These are phyloP conservation scores for Boletus vermiculosoides DNA, from an alignment of 768 basidiomycete species.

Conservation along the genomic window DNA sequence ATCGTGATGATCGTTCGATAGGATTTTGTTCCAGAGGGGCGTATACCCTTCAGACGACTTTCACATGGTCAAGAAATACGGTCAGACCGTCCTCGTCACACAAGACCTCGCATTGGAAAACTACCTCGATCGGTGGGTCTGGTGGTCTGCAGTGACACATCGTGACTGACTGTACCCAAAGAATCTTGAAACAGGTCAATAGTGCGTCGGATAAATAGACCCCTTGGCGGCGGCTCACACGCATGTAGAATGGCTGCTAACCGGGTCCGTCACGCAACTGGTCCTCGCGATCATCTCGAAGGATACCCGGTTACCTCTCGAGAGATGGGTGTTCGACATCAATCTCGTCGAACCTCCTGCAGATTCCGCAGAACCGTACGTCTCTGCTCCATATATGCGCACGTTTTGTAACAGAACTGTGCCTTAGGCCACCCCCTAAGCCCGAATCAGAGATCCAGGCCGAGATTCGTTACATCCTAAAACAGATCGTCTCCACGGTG, in stretches of 20 bases:
- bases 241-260: conserved; percentile 84
- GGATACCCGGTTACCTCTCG: conserved; percentile 86
- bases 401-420: not conserved
- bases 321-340: conserved; percentile 98
- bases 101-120: conserved; percentile 91
- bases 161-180: conserved; percentile 29
- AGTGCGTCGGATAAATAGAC: conserved; percentile 50
- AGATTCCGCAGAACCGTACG: conserved; percentile 52
- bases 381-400: conserved; percentile 8
- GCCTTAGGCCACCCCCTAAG: conserved; percentile 52
- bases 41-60: conserved; percentile 99
- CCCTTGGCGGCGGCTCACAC: not conserved
- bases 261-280: conserved; percentile 88
- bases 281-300: conserved; percentile 96
- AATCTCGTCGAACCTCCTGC: conserved; percentile 70
- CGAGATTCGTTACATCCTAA: conserved; percentile 96
- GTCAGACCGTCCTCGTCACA: conserved; percentile 91
- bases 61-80: conserved; percentile 99
- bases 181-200: conserved; percentile 89
- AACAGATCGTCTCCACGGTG: conserved; percentile 96
- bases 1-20: conserved; percentile 29
- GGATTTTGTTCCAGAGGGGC: conserved; percentile 94
- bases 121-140: conserved; percentile 74
- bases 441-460: conserved; percentile 90
- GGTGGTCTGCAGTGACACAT: not conserved